Percentiles rank a stretch among this genome's conserved stretches.
These are phyloP conservation scores for Pyrenophora tritici-repentis DNA, from an alignment of 2,329 filamentous ascomycete species.

Conservation along the genomic window DNA sequence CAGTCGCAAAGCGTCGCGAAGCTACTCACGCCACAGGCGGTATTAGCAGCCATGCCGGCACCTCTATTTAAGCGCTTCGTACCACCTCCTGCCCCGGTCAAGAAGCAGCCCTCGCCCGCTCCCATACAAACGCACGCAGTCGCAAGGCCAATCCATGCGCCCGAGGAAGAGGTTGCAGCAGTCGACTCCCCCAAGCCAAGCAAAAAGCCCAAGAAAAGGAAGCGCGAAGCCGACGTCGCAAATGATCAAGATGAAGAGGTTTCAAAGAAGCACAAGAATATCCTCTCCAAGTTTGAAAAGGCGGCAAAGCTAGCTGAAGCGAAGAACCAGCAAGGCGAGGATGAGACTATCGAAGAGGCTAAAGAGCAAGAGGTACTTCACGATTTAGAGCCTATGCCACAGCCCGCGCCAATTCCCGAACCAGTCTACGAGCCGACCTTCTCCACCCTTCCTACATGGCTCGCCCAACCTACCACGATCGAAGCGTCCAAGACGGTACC, in stretches of 20 bases:
- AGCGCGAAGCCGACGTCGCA: conserved; percentile 32
- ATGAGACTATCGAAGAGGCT: conserved; percentile 43
- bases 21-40: conserved; percentile 26
- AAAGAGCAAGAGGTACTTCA: conserved; percentile 58
- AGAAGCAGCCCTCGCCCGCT: conserved; percentile 10
- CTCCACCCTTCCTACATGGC: conserved; percentile 79
- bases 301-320: conserved; percentile 39
- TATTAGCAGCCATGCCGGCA: conserved; percentile 55
- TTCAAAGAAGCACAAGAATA: conserved; percentile 45
- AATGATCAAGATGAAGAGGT: conserved; percentile 33
- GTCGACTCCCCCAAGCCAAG: conserved; percentile 18
- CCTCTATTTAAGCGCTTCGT: conserved; percentile 55
- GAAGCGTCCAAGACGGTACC: conserved; percentile 62
- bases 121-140: not conserved
- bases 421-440: conserved; percentile 67
- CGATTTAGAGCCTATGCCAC: conserved; percentile 79
- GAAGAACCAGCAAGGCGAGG: conserved; percentile 16
- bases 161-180: conserved; percentile 12
- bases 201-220: conserved; percentile 46
- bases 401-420: conserved; percentile 68
- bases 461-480: conserved; percentile 74
- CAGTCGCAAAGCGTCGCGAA: conserved; percentile 6
- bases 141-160: conserved; percentile 1
- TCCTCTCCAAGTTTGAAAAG: conserved; percentile 55
- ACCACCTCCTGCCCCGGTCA: conserved; percentile 38